These are phyloP conservation scores for Ochetophila trinervis DNA, from an alignment of 306 rosid genomes.

Conservation along the genomic window DNA sequence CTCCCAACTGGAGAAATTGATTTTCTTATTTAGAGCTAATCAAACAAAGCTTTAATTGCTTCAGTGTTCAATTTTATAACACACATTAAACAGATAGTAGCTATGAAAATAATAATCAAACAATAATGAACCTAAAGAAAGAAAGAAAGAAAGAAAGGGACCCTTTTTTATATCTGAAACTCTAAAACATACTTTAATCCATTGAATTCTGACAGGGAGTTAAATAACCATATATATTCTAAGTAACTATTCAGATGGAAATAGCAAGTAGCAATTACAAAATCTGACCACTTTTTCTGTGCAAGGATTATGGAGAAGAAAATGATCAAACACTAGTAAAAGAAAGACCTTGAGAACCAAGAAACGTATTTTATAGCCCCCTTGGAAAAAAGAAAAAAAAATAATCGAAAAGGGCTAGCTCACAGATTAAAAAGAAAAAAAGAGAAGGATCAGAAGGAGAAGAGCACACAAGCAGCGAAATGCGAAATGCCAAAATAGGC, in stretches of 20 bases:
- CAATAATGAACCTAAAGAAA: no score
- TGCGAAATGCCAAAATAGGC: neutral
- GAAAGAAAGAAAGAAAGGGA: no score
- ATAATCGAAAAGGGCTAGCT: neutral
- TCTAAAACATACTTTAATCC: no score
- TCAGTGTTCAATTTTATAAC: neutral
- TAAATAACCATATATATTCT: no score
- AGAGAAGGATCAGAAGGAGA: neutral
- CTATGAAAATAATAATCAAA: neutral
- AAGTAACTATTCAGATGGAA: no score
- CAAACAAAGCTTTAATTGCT: neutral
- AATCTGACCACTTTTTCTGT: neutral
- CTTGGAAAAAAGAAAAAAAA: constrained; percentile 18
- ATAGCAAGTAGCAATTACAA: neutral
- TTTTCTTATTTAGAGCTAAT: neutral
- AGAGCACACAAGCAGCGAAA: neutral
- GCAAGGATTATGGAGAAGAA: neutral
- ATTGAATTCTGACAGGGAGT: no score
- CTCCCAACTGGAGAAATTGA: neutral
- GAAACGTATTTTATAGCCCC: constrained; percentile 30
- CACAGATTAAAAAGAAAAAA: neutral
- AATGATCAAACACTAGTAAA: neutral
- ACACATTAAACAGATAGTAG: constrained; percentile 1
- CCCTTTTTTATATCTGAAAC: no score
- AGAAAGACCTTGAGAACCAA: constrained; percentile 25